Evolutionary conservation across 192 early-diverging fungal species (phyloP).

Genomic region (Umbelopsis sp.): DNA sequence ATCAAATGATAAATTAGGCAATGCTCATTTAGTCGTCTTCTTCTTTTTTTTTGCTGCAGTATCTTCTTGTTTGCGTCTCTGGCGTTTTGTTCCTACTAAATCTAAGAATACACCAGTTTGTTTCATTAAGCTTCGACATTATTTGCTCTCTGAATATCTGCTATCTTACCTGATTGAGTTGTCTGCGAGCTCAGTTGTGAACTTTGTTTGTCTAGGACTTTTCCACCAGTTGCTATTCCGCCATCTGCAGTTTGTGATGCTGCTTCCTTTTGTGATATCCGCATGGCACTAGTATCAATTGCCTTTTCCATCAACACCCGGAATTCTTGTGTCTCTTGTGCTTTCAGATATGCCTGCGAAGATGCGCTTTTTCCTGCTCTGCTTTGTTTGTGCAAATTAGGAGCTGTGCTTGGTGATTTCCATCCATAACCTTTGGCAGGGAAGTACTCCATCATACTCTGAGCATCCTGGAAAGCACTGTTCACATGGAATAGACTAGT

Average conservation of each 20-base stretch:
- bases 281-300: slow-evolving; percentile 34
- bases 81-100: slow-evolving; percentile 24
- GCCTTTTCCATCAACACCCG: slow-evolving; percentile 35
- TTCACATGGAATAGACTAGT: slow-evolving; percentile 55
- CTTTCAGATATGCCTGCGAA: slow-evolving; percentile 12
- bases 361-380: background rate
- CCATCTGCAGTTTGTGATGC: slow-evolving; percentile 22
- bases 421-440: slow-evolving; percentile 63
- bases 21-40: background rate
- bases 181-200: background rate
- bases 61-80: slow-evolving; percentile 29
- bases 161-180: background rate
- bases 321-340: slow-evolving; percentile 38
- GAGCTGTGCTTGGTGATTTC: slow-evolving; percentile 32
- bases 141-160: background rate
- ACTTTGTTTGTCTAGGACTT: slow-evolving; percentile 6
- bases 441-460: slow-evolving; percentile 56
- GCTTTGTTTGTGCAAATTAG: background rate
- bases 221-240: background rate
- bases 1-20: background rate
- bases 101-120: slow-evolving; percentile 10
- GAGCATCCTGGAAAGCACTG: slow-evolving; percentile 58
- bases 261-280: slow-evolving; percentile 23
- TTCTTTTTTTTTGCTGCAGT: slow-evolving; percentile 4
- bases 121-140: background rate